Base-by-base conservation (phyloP, 2,329 filamentous ascomycete species). In the Daldinia sp. region DNA sequence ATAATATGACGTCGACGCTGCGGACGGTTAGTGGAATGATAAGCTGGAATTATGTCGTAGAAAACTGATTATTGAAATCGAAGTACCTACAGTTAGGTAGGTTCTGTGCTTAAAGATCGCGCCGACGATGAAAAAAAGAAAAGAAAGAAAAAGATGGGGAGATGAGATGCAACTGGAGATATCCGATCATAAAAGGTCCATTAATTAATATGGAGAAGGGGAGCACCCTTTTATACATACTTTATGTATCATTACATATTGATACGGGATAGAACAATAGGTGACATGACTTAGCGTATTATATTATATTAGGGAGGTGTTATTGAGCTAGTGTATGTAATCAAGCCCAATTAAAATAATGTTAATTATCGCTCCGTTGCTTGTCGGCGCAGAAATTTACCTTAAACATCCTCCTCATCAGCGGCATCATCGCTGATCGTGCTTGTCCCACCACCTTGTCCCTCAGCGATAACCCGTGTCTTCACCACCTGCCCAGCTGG, bases 381-480 rank as follows among this genome's bases (percentile, higher is more conserved):
- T n/a, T n/a, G n/a, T n/a, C n/a, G n/a, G n/a, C n/a, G n/a, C n/a
- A n/a, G n/a, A n/a, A n/a, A 27, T 27, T 5, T 27, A 45, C 7
- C 35, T 27, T 8, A n/a, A 10, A 23, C 21, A 15, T 11, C 19
- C 32, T 51, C 30, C n/a, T 51, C 30, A 9, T 37, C 30, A 10
- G 48, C 30, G 7, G 32, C 32, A 15, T 37, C 48, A 37, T 51
- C 41, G 47, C 77, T 81, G 68, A 87, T 81, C 3, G 79, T 83
- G 58, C 82, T 84, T 1, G 76, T 80, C 1, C 83, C 84, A 5
- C 84, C 84, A 3, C 81, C 84, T 66, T 80, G 77, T 3, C 79
- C 77, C 72, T 86, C 84, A 41, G 82, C 82, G 51, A 86, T 72
- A 17, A 86, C 76, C 71, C 81, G 79, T 19, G 84, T 83, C 50